Base-by-base conservation (phyloP, 2,329 filamentous ascomycete genomes). In the Chrysosporium keratinophilum region DNA sequence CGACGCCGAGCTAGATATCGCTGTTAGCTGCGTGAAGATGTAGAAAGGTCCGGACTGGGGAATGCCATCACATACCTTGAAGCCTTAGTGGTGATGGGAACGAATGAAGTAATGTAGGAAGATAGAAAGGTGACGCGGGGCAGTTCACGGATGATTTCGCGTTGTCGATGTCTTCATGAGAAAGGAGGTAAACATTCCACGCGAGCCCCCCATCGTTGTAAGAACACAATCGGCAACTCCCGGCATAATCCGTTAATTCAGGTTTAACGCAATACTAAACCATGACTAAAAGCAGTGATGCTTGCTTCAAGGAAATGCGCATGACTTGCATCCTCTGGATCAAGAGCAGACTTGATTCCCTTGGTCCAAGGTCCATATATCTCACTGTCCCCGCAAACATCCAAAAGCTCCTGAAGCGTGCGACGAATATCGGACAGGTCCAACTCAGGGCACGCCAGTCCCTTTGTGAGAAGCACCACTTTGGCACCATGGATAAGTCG, bases 401-500 rank as follows among this genome's bases (percentile, higher is more conserved):
- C 51, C 17, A 63, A 51, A 4, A 73, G 40, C 2, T 34, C 48
- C 31, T 64, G 53, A 3, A 73, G 56, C 28, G 60, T 62, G 33
- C 48, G 54, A 28, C 54, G 59, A 5, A 67, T 50, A 3, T n/a
- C 20, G 11, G 20, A 15, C 17, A 58, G 60, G 15, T 59, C 53
- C 14, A 60, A 50, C 12, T 56, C 56, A 41, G 64, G 12, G 23
- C 54, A 58, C 5, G 54, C 50, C 15, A 60, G 55, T 31, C 55
- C 59, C 15, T 57, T 49, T 0, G 44, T 59, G 0, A 61, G 63
- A 12, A 64, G 53, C n/a, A 74, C 45, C 9, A 68, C 57, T 12
- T 63, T 63, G 2, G 71, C 68, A 41, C 71, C 62, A 35, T 59
- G 63, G 42, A 74, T 65, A 12, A 74, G 58, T 12, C 71, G 66